A percentile compares a stretch with the other conserved stretches of the same genome.
Evolutionary conservation across 2,329 filamentous ascomycete species (phyloP).

Genomic region (Ophiognomonia clavigignenti-juglandacearum): DNA sequence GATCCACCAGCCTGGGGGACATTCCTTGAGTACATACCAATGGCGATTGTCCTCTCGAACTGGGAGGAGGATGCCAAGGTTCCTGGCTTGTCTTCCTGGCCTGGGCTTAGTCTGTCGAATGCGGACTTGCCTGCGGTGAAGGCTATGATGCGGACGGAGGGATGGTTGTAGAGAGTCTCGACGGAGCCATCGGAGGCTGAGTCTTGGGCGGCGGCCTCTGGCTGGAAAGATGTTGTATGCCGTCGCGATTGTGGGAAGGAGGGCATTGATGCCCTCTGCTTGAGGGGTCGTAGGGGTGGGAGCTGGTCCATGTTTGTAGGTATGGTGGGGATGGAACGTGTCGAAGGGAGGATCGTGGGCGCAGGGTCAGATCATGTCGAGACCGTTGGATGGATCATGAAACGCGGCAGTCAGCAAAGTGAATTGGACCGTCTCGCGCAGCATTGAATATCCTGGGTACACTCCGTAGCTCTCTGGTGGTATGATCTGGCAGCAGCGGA

Average conservation of each 20-base stretch:
- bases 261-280: neutral
- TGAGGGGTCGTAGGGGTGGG: slow-evolving; percentile 5
- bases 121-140: slow-evolving; percentile 36
- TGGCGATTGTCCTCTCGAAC: slow-evolving; percentile 77
- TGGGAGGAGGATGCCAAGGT: slow-evolving; percentile 68
- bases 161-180: slow-evolving; percentile 71
- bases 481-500: neutral
- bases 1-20: neutral
- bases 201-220: slow-evolving; percentile 25
- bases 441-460: neutral
- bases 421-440: neutral
- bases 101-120: slow-evolving; percentile 23
- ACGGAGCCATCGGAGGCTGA: slow-evolving; percentile 35
- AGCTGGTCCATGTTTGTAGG: slow-evolving; percentile 13
- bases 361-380: slow-evolving; percentile 7
- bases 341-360: neutral
- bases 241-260: slow-evolving; percentile 22
- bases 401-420: slow-evolving; percentile 6
- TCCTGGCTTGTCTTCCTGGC: slow-evolving; percentile 46
- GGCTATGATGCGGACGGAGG: slow-evolving; percentile 63
- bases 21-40: slow-evolving; percentile 50
- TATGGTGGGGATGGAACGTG: no score
- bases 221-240: slow-evolving; percentile 29
- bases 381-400: neutral
- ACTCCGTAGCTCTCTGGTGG: no score